These are phyloP conservation scores for Dactylellina sp. DNA, from an alignment of 2,329 filamentous ascomycete species.

Conservation along the genomic window DNA sequence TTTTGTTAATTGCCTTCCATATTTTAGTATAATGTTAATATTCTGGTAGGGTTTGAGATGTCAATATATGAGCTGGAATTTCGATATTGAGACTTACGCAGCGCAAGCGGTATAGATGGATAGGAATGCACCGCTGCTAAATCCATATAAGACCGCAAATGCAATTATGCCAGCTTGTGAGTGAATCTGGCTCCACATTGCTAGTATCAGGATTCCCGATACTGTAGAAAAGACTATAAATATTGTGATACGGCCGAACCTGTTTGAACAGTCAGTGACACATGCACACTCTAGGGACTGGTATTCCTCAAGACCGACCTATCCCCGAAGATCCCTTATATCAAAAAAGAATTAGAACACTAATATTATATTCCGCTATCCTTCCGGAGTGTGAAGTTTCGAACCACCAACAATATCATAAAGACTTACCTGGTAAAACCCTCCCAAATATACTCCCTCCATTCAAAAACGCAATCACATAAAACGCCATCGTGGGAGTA, in stretches of 20 bases:
- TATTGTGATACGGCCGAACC: slow-evolving; percentile 50
- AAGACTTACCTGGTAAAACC: slow-evolving; percentile 46
- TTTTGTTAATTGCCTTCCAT: slow-evolving; percentile 45
- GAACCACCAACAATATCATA: no score
- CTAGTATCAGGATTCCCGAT: slow-evolving; percentile 46
- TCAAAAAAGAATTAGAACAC: no score
- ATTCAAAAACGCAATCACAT: slow-evolving; percentile 56
- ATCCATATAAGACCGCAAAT: slow-evolving; percentile 49
- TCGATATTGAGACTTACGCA: slow-evolving; percentile 22
- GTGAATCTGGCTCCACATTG: slow-evolving; percentile 53
- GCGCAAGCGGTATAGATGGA: slow-evolving; percentile 52
- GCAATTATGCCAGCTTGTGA: slow-evolving; percentile 44
- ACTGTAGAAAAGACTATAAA: slow-evolving; percentile 50
- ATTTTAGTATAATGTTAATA: not conserved
- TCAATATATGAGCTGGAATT: not conserved
- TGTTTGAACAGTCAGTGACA: not conserved
- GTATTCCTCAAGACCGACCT: slow-evolving; percentile 2
- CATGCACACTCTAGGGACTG: no score
- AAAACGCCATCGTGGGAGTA: slow-evolving; percentile 46
- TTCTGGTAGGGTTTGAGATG: not conserved
- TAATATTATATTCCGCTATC: no score
- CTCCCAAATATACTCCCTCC: slow-evolving; percentile 53
- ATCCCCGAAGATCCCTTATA: slow-evolving; percentile 45
- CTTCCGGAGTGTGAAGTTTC: no score
- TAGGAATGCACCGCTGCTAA: slow-evolving; percentile 52